Percentiles rank a stretch among this genome's conserved stretches.
Conservation (phyloP, 1,139 yeast genomes). For the Eremothecium cymbalariae region DNA sequence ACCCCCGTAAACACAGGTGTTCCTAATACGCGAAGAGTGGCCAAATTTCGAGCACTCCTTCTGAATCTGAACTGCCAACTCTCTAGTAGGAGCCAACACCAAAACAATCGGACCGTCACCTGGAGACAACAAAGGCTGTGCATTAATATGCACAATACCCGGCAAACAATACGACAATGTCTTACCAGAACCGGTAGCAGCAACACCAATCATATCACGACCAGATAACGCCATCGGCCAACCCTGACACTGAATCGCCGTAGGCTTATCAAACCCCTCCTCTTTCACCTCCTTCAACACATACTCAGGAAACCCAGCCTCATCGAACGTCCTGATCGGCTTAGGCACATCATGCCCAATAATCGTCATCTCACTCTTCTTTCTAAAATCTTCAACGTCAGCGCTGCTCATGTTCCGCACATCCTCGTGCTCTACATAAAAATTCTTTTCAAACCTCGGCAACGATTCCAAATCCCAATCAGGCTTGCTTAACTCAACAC, state of each 20-base stretch:
- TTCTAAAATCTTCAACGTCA: slow-evolving; percentile 71
- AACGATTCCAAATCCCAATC: slow-evolving; percentile 70
- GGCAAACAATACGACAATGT: slow-evolving; percentile 95
- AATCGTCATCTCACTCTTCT: slow-evolving; percentile 76
- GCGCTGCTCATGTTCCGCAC: slow-evolving; percentile 68
- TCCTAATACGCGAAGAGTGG: slow-evolving; percentile 81
- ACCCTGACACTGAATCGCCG: slow-evolving; percentile 97
- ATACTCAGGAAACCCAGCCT: slow-evolving; percentile 94
- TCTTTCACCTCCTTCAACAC: slow-evolving; percentile 82
- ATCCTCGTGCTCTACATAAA: slow-evolving; percentile 74
- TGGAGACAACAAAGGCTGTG: slow-evolving; percentile 83
- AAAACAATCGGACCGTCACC: slow-evolving; percentile 98
- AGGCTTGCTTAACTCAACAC: slow-evolving; percentile 49
- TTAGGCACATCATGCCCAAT: slow-evolving; percentile 82
- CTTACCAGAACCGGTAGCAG: slow-evolving; percentile 98
- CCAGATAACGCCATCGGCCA: slow-evolving; percentile 99
- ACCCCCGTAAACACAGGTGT: slow-evolving; percentile 98
- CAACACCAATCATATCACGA: slow-evolving; percentile 98
- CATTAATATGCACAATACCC: slow-evolving; percentile 93
- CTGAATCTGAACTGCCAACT: slow-evolving; percentile 95
- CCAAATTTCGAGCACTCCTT: slow-evolving; percentile 94
- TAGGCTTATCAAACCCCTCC: slow-evolving; percentile 90
- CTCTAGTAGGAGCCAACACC: slow-evolving; percentile 97
- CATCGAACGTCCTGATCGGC: slow-evolving; percentile 88
- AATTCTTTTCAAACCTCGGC: slow-evolving; percentile 92